These are phyloP conservation scores for Trichoderma virens DNA, from an alignment of 495 filamentous ascomycete species.

Conservation along the genomic window DNA sequence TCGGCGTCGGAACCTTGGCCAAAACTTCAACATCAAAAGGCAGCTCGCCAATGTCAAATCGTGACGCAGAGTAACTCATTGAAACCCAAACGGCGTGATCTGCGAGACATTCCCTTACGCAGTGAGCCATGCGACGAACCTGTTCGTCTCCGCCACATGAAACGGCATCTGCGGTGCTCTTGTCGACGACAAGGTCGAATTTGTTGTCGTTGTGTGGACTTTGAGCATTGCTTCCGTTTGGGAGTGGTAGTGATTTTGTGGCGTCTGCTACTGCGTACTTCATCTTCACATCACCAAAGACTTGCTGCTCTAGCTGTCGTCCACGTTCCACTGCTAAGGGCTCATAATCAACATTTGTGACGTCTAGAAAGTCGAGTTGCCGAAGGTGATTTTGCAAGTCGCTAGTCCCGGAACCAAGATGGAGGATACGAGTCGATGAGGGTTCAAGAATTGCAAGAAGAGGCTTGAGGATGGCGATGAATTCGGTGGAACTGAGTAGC, in stretches of 20 bases:
- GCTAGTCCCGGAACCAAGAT: constrained; percentile 35
- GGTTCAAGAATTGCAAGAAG: constrained; percentile 16
- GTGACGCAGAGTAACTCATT: constrained; percentile 29
- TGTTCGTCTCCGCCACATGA: constrained; percentile 26
- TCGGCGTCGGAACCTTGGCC: constrained; percentile 25
- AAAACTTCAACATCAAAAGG: constrained; percentile 30
- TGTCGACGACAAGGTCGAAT: constrained; percentile 32
- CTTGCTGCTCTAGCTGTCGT: constrained; percentile 21
- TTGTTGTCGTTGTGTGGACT: neutral
- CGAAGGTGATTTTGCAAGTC: constrained; percentile 33
- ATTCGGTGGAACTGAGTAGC: constrained; percentile 27
- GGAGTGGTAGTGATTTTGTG: constrained; percentile 16
- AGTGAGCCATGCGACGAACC: constrained; percentile 22
- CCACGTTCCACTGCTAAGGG: constrained; percentile 30
- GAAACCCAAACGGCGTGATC: constrained; percentile 31
- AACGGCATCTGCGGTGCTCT: constrained; percentile 35
- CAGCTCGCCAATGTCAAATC: constrained; percentile 23
- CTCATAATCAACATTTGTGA: constrained; percentile 38
- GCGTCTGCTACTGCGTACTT: constrained; percentile 30
- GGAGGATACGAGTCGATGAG: constrained; percentile 21
- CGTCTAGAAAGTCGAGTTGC: constrained; percentile 20
- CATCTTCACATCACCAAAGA: constrained; percentile 28
- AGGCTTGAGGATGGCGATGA: constrained; percentile 26
- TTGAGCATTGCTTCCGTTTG: neutral
- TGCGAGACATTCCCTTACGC: constrained; percentile 19